These are phyloP conservation scores for Eudorina sp. DNA, from an alignment of 139 green algal species.

Conservation along the genomic window DNA sequence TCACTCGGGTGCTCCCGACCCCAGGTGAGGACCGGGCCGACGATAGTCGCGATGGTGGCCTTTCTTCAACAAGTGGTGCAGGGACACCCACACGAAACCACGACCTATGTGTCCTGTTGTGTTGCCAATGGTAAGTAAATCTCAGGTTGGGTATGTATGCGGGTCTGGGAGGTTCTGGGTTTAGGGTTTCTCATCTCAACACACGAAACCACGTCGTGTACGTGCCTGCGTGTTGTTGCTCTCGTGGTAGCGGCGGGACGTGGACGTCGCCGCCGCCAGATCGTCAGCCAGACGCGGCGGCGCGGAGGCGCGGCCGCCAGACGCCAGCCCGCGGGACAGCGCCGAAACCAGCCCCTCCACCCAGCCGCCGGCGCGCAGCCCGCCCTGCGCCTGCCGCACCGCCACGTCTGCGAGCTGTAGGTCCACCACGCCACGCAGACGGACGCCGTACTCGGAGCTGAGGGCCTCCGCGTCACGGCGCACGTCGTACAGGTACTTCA, in stretches of 20 bases:
- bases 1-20: too few species aligned
- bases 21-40: too few species aligned
- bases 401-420: conserved; percentile 62
- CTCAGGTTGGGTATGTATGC: too few species aligned
- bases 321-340: conserved; percentile 11
- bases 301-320: neutral
- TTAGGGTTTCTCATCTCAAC: too few species aligned
- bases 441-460: conserved; percentile 33
- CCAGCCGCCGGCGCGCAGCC: neutral
- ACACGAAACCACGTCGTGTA: too few species aligned
- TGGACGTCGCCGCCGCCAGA: conserved; percentile 4
- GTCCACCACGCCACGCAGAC: conserved; percentile 49
- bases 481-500: conserved; percentile 61
- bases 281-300: conserved; percentile 12
- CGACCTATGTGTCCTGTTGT: too few species aligned
- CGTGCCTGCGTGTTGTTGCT: conserved; percentile 39
- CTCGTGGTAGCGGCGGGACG: conserved; percentile 43
- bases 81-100: too few species aligned
- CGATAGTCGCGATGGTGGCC: too few species aligned
- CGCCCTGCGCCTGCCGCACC: conserved; percentile 43
- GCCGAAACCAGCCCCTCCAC: conserved; percentile 50
- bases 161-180: too few species aligned
- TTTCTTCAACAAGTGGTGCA: too few species aligned
- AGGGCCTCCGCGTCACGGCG: conserved; percentile 50
- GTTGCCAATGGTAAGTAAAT: too few species aligned